phyloP scores from a whole-genome alignment of 2,329 filamentous ascomycete species.

The Madurella mycetomatis region DNA sequence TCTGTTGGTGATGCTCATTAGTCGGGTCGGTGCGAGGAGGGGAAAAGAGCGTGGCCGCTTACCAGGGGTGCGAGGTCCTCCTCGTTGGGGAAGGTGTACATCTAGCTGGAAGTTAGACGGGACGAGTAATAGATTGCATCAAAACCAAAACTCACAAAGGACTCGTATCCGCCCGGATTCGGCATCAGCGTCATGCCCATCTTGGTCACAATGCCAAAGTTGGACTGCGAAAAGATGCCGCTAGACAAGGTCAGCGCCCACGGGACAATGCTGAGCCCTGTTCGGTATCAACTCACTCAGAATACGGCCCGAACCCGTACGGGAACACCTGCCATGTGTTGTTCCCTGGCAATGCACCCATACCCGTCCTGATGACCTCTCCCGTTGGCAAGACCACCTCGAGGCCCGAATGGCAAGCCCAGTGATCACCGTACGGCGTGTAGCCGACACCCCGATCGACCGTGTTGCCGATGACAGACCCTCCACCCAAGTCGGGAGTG shows the following conservation, averaged over 20 bases:
- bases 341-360: slow-evolving; percentile 44
- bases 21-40: background rate
- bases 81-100: slow-evolving; percentile 39
- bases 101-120: slow-evolving; percentile 25
- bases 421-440: slow-evolving; percentile 41
- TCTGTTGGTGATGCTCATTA: slow-evolving; percentile 21
- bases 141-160: slow-evolving; percentile 14
- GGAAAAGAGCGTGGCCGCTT: background rate
- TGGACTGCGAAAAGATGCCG: slow-evolving; percentile 49
- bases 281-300: slow-evolving; percentile 27
- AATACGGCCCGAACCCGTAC: slow-evolving; percentile 38
- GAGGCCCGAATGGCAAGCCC: slow-evolving; percentile 39
- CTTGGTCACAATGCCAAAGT: slow-evolving; percentile 51
- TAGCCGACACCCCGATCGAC: slow-evolving; percentile 21
- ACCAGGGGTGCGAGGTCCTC: slow-evolving; percentile 33
- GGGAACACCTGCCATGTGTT: slow-evolving; percentile 38
- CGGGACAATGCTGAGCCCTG: background rate
- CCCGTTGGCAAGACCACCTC: slow-evolving; percentile 45
- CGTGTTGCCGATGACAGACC: slow-evolving; percentile 36
- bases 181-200: slow-evolving; percentile 47
- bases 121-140: too few relatives aligned
- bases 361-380: slow-evolving; percentile 43
- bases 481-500: slow-evolving; percentile 39
- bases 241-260: background rate
- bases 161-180: slow-evolving; percentile 30